Base-by-base conservation (phyloP, 768 basidiomycete species). In the Podaxis sp. region DNA sequence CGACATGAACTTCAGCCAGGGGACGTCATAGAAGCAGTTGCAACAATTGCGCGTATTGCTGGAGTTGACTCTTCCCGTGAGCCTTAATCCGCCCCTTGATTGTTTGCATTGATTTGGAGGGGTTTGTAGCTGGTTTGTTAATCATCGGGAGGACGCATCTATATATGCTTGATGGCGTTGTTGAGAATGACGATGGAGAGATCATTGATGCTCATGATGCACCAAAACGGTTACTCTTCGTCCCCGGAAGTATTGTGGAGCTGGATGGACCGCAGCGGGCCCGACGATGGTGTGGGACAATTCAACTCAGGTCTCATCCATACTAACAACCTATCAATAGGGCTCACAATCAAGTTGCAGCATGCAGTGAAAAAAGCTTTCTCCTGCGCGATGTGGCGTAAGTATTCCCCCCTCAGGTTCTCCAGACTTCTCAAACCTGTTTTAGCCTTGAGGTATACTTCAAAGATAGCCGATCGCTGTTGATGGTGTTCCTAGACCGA, bases 41-140 rank as follows among this genome's bases (percentile, higher is more conserved):
- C 83, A 57, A 98, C 95, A 11, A 92, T 96, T 52, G 91, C 93
- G 5, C 85, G 94, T 12, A 86, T 97, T 54, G 87, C 87, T 13
- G 96, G 95, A 1, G 93, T 98, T 3, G 96, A 97, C 73, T 93
- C 93, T 15, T 93, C 89, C 64, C 94, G 95, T 95, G 65, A 71
- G 90, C 79, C n/a, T 49, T 63, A 53, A 33, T n/a, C 11, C 56
- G 26, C 36, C 28, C 28, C 24, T 38, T 11, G 53, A 53, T 26
- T 56, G 2, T 40, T 17, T 30, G 37, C 11, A 10, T 20, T 36
- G 13, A 15, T 64, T 13, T 37, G 41, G n/a, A 36, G 44, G 12
- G 30, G 15, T 17, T n/a, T 33, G 20, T 68, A 90, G 94, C 95
- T 61, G 95, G 96, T 0, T 80, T 97, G 7, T 79, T 98, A 26